Percentiles rank a stretch among this genome's conserved stretches.
Evolutionary conservation across 257 asterid species (phyloP).

Genomic region (Capsicum rhomboideum): DNA sequence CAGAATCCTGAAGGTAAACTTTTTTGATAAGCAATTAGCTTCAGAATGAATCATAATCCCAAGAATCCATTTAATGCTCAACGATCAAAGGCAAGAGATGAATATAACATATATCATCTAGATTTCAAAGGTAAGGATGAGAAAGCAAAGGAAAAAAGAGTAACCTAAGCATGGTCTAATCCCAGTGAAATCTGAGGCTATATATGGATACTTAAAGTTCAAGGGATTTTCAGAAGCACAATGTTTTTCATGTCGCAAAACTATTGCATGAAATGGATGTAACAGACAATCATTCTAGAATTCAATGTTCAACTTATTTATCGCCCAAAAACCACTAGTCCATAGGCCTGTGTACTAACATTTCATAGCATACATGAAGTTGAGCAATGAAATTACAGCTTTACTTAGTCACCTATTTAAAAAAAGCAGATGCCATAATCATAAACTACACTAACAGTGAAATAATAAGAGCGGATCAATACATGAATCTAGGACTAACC

Average conservation of each 20-base stretch:
- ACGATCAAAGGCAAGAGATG: neutral
- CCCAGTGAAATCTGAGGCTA: neutral
- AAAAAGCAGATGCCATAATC: neutral
- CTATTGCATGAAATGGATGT: neutral
- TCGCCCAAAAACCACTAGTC: neutral
- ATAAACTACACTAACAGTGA: neutral
- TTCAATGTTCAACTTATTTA: neutral
- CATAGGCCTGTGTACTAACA: neutral
- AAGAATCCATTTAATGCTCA: neutral
- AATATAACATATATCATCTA: neutral
- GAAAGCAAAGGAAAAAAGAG: neutral
- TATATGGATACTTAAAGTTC: neutral
- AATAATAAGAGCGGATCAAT: neutral
- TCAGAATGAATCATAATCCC: neutral
- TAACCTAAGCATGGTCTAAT: neutral
- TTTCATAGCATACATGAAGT: neutral
- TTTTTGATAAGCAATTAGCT: neutral
- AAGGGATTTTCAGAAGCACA: neutral
- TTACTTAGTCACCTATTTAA: neutral
- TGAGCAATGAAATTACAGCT: neutral
- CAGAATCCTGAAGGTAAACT: neutral
- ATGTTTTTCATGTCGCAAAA: neutral
- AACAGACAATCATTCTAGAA: neutral
- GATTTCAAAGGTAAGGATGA: neutral
- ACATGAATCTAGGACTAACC: conserved; percentile 27